These are phyloP conservation scores for Lentinula detonsa DNA, from an alignment of 768 basidiomycete species.

Conservation along the genomic window DNA sequence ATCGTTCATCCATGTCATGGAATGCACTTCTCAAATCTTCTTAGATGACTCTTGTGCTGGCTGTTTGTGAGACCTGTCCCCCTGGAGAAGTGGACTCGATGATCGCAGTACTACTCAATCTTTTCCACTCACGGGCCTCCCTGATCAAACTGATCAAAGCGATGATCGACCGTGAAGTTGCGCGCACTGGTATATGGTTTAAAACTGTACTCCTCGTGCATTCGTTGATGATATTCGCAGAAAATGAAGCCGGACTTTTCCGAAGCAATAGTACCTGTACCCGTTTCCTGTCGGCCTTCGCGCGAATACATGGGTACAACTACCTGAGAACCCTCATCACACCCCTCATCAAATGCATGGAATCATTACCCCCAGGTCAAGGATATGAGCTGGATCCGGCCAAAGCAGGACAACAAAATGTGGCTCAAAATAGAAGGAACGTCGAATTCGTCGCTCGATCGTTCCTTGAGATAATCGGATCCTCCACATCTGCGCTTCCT, in stretches of 20 bases:
- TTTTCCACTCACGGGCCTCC: constrained; percentile 74
- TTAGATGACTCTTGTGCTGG: constrained; percentile 74
- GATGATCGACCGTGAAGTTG: constrained; percentile 83
- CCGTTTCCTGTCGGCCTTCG: constrained; percentile 82
- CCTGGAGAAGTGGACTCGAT: constrained; percentile 76
- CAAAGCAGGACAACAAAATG: constrained; percentile 50
- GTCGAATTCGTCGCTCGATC: constrained; percentile 69
- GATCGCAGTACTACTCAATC: constrained; percentile 77
- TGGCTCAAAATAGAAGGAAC: constrained; percentile 61
- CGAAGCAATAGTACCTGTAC: constrained; percentile 84
- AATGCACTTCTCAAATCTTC: neutral
- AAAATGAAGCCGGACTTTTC: constrained; percentile 77
- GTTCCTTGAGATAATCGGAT: constrained; percentile 69
- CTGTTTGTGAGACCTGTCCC: constrained; percentile 85
- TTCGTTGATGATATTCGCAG: constrained; percentile 28
- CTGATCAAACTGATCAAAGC: constrained; percentile 71
- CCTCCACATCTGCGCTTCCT: constrained; percentile 66
- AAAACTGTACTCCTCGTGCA: neutral
- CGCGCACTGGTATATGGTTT: constrained; percentile 53
- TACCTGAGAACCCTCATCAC: constrained; percentile 78
- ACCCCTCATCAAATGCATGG: constrained; percentile 74
- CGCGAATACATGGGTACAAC: constrained; percentile 85
- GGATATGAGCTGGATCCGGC: constrained; percentile 77
- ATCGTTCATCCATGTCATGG: neutral
- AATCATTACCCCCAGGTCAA: constrained; percentile 62